Base-by-base conservation (phyloP, 2,329 filamentous ascomycete species). In the Exutisphaerella laricina region DNA sequence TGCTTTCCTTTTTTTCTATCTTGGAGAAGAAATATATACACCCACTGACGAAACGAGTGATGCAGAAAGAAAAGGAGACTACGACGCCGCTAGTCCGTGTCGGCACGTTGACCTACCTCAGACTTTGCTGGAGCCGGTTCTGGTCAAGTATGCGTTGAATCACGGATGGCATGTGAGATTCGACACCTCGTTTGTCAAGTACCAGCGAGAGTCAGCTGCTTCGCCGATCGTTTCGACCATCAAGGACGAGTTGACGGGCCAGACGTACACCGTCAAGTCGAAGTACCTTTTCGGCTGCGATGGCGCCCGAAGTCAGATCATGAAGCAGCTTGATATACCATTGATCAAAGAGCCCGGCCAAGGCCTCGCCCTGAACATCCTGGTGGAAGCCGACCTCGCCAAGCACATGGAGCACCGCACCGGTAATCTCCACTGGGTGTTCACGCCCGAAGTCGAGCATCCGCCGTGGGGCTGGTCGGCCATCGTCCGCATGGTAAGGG, bases 251-350 rank as follows among this genome's bases (percentile, higher is more conserved):
- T 25, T 66, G n/a, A 61, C 59, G 3, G 54, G 59, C 16, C 49
- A 53, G 17, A 60, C 54, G n/a, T 78, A 74, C 57, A 49, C 53
- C 17, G 68, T 82, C 28, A 64, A 66, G 6, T 71, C 75, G 0
- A 72, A 71, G 40, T 82, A 76, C 48, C 62, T 82, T 5, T 78
- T 81, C 48, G 79, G 78, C 3, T 75, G 72, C 32, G 79, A 82
- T 56, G 79, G 70, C 12, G 71, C 64, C 0, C 58, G 68, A 33
- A 74, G 68, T 56, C 65, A 61, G 43, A 64, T 77, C 7, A 59
- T 74, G 29, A 57, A 63, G 12, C 65, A 74, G 47, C 61, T 76
- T 2, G 55, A 68, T 9, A 64, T 77, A 12, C 72, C 73, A 4
- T 50, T 77, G 25, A 62, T 66, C 32, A 63, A 64, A 39, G 48